phyloP scores from a whole-genome alignment of 1,284 basidiomycete genomes.

The Phenoliferia sp. region DNA sequence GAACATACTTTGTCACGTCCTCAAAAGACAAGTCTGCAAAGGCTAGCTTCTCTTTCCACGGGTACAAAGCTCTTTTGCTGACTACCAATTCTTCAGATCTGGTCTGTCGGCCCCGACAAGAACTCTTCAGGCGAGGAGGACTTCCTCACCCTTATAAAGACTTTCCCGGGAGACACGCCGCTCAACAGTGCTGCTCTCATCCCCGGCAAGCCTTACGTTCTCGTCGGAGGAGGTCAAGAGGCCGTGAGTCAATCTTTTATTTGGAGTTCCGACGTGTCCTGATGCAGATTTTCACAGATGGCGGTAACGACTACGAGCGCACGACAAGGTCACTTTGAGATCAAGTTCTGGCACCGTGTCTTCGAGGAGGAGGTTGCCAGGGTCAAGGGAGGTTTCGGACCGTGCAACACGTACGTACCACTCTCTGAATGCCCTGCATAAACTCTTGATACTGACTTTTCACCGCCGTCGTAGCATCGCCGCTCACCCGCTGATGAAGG shows the following conservation, averaged over 20 bases:
- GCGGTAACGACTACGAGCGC: constrained; percentile 89
- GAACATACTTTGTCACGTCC: constrained; percentile 91
- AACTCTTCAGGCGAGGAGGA: constrained; percentile 79
- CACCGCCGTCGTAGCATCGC: constrained; percentile 55
- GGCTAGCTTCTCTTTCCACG: constrained; percentile 39
- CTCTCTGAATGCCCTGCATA: neutral
- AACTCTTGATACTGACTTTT: neutral
- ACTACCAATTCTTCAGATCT: constrained; percentile 19
- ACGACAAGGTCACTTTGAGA: constrained; percentile 96
- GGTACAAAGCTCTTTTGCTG: neutral
- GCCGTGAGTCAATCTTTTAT: too few species aligned
- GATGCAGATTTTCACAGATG: too few species aligned
- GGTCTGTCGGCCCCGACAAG: constrained; percentile 47
- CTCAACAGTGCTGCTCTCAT: constrained; percentile 90
- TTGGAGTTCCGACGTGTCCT: too few species aligned
- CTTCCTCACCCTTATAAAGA: constrained; percentile 79
- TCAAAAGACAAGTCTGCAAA: constrained; percentile 95
- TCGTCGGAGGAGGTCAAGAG: constrained; percentile 94
- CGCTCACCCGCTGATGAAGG: constrained; percentile 81
- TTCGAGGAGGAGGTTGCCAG: constrained; percentile 97
- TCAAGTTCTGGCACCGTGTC: constrained; percentile 96
- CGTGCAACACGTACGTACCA: constrained; percentile 84
- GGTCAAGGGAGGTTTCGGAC: constrained; percentile 93
- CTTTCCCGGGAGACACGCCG: constrained; percentile 87
- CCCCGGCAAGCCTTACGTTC: constrained; percentile 69